Conservation (phyloP, 176 grass and related monocot genomes). For the Oryza glaberrima region DNA sequence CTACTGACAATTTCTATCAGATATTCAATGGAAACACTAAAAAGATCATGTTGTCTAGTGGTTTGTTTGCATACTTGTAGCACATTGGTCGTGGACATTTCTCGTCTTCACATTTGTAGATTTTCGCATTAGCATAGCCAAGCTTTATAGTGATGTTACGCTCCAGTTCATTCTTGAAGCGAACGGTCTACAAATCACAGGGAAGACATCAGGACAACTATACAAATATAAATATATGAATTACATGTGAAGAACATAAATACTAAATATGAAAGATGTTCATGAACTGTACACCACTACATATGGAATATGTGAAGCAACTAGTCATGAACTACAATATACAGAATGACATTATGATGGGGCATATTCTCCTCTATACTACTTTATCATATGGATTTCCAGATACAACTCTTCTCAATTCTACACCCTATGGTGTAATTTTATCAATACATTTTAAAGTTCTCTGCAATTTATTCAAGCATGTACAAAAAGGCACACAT, state of each 20-base stretch:
- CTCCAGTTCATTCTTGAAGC: constrained; percentile 96
- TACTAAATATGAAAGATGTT: not conserved
- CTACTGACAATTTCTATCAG: not conserved
- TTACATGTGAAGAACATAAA: not conserved
- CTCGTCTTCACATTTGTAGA: constrained; percentile 92
- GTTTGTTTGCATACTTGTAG: constrained; percentile 80
- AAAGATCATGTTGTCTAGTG: not conserved
- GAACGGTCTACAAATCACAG: constrained; percentile 72
- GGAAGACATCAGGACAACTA: constrained; percentile 7
- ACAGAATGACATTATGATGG: not conserved
- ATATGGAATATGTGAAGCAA: not conserved
- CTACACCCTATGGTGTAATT: not conserved
- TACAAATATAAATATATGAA: constrained; percentile 14
- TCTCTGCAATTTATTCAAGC: not conserved
- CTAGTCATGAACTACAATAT: not conserved
- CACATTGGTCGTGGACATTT: constrained; percentile 84
- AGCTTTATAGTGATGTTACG: constrained; percentile 99
- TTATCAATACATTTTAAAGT: not conserved
- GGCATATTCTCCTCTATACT: not conserved
- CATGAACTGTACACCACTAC: not conserved
- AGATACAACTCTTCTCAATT: not conserved
- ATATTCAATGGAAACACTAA: constrained; percentile 35
- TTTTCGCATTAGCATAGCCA: constrained; percentile 98
- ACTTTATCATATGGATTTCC: not conserved
- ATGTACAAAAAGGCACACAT: not conserved